Evolutionary conservation across 495 filamentous ascomycete genomes (phyloP).

Genomic region (Aspergillus affinis): DNA sequence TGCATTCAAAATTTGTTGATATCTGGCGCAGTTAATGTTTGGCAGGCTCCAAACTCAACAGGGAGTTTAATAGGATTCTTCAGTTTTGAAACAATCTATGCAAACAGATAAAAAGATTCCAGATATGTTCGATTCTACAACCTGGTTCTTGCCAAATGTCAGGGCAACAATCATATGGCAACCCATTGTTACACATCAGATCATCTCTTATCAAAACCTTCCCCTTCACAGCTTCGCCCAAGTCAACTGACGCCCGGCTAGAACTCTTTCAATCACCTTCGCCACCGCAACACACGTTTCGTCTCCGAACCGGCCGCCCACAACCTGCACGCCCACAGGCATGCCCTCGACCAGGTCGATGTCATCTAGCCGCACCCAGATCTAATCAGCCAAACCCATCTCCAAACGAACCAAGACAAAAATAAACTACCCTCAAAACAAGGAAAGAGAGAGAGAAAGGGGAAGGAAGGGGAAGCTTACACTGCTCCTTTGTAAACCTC

Average conservation of each 20-base stretch:
- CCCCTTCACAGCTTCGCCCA: not conserved
- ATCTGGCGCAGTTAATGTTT: conserved; percentile 5
- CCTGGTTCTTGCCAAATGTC: too few relatives aligned
- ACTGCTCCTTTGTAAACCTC: conserved; percentile 44
- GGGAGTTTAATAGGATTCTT: not conserved
- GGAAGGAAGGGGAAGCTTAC: conserved; percentile 24
- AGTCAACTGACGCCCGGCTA: conserved; percentile 4
- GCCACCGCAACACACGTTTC: conserved; percentile 49
- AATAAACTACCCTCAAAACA: not conserved
- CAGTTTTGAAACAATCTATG: not conserved
- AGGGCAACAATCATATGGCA: too few relatives aligned
- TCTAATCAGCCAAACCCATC: not conserved
- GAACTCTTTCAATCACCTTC: conserved; percentile 36
- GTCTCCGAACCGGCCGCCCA: conserved; percentile 48
- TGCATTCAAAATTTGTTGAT: conserved; percentile 6
- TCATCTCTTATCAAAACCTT: not conserved
- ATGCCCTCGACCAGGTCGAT: conserved; percentile 48
- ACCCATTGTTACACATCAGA: too few relatives aligned
- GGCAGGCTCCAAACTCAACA: conserved; percentile 7
- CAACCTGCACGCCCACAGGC: conserved; percentile 56
- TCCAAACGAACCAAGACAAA: not conserved
- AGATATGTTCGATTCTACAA: too few relatives aligned
- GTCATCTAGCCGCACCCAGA: conserved; percentile 30
- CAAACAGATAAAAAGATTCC: not conserved
- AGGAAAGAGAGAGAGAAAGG: conserved; percentile 1